Evolutionary conservation across 495 filamentous ascomycete genomes (phyloP).

Genomic region (Bryoglossum gracile): DNA sequence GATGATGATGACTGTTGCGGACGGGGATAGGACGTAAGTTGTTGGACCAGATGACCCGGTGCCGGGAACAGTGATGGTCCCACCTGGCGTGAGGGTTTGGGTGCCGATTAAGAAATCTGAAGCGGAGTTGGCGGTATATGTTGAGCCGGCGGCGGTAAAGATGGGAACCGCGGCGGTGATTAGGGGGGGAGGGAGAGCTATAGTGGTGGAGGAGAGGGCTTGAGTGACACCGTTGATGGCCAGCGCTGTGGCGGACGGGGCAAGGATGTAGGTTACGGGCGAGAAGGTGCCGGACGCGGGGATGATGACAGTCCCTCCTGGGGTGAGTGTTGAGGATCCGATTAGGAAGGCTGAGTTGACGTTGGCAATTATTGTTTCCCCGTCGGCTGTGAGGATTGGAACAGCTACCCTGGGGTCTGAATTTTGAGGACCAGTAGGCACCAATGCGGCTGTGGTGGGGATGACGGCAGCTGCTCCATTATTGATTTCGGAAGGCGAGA

Average conservation of each 20-base stretch:
- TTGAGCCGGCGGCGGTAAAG: neutral
- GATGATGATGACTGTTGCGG: neutral
- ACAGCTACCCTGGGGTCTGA: too few species aligned
- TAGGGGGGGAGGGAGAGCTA: neutral
- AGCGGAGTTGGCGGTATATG: neutral
- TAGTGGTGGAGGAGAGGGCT: neutral
- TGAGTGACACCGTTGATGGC: constrained; percentile 2
- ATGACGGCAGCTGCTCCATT: too few species aligned
- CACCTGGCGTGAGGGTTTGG: neutral
- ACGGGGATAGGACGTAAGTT: neutral
- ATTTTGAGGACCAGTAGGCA: too few species aligned
- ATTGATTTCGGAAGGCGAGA: too few species aligned
- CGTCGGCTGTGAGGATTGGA: neutral
- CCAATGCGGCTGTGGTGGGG: too few species aligned
- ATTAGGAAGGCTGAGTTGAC: neutral
- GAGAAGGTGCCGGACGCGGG: neutral
- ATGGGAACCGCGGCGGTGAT: neutral
- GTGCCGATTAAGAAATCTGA: neutral
- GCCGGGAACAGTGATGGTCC: neutral
- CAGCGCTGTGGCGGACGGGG: neutral
- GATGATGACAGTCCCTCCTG: constrained; percentile 2
- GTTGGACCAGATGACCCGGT: neutral
- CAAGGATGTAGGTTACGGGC: neutral
- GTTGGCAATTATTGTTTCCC: neutral
- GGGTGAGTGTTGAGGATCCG: constrained; percentile 5